phyloP scores from a whole-genome alignment of 257 asterid species.

The Galeopsis tetrahit region DNA sequence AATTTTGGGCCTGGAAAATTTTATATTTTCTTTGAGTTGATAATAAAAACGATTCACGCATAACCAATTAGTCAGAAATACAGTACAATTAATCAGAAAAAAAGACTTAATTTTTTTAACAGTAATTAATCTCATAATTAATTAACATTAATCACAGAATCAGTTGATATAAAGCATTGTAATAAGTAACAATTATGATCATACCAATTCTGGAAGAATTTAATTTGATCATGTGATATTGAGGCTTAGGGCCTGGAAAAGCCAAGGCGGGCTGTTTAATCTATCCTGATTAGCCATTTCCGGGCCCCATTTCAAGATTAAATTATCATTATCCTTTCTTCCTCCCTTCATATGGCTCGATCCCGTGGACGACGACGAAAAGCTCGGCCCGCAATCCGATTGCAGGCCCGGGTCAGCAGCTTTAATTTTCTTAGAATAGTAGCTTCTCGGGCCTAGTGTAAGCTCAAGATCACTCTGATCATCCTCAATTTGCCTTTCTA shows the following conservation, averaged over 20 bases:
- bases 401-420: conserved; percentile 33
- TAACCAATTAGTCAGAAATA: too few species aligned
- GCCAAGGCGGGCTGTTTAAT: conserved; percentile 71
- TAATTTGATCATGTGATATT: conserved; percentile 51
- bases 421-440: conserved; percentile 40
- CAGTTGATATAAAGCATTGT: conserved; percentile 25
- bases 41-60: too few species aligned
- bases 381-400: conserved; percentile 58
- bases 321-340: conserved; percentile 37
- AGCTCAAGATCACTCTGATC: conserved; percentile 75
- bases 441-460: conserved; percentile 73
- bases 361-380: conserved; percentile 72
- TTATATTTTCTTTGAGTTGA: too few species aligned
- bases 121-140: conserved; percentile 17
- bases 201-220: conserved; percentile 4
- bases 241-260: conserved; percentile 73
- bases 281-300: conserved; percentile 56
- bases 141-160: conserved; percentile 39
- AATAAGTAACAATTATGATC: background rate
- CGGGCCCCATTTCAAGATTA: conserved; percentile 48
- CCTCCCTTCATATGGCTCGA: conserved; percentile 48
- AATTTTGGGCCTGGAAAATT: too few species aligned
- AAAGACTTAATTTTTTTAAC: background rate
- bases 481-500: conserved; percentile 46
- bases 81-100: too few species aligned